These are phyloP conservation scores for Brassica incana DNA, from an alignment of 345 rosid species.

Conservation along the genomic window DNA sequence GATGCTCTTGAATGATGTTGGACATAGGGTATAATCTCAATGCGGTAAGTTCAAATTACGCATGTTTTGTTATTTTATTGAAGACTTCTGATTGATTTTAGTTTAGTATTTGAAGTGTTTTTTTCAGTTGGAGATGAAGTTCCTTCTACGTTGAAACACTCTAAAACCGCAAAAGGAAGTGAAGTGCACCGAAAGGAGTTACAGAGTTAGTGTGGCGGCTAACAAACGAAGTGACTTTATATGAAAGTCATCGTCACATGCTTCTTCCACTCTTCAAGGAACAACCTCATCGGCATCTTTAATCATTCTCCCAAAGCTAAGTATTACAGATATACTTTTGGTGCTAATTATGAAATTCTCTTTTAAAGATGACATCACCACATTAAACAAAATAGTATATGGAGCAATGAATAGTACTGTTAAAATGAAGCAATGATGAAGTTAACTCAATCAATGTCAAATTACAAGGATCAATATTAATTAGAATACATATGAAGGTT, in stretches of 20 bases:
- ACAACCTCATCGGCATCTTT: conserved; percentile 33
- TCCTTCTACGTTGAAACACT: neutral
- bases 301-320: conserved; percentile 39
- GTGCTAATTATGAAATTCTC: conserved; percentile 2
- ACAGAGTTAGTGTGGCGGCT: conserved; percentile 29
- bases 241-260: conserved; percentile 43
- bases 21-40: neutral
- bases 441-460: conserved; percentile 35
- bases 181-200: conserved; percentile 33
- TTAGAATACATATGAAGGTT: conserved; percentile 15
- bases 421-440: conserved; percentile 21
- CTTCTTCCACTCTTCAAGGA: conserved; percentile 41
- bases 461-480: conserved; percentile 26
- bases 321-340: conserved; percentile 15
- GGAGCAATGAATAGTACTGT: neutral
- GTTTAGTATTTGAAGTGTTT: neutral
- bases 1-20: neutral
- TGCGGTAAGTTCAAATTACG: neutral
- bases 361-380: neutral
- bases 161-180: conserved; percentile 22
- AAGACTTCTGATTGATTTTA: neutral
- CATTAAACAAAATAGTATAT: neutral
- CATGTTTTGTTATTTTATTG: neutral
- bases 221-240: conserved; percentile 40
- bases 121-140: neutral